Conservation (phyloP, 345 rosid genomes). For the Rhizophora apiculata region DNA sequence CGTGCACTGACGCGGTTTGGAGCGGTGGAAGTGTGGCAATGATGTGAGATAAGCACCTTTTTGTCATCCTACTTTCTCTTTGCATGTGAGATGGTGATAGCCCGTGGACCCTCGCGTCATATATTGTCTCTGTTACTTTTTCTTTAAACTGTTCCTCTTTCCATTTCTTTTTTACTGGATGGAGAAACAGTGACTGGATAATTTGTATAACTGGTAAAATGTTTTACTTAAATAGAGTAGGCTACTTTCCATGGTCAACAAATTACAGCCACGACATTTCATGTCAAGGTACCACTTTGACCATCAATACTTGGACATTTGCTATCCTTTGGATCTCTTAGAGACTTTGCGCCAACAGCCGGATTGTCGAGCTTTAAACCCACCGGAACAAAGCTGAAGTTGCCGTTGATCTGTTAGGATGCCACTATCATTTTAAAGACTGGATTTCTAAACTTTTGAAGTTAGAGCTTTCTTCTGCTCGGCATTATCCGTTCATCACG, state of each 20-base stretch:
- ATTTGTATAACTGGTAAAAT: too few species aligned
- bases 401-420: not conserved
- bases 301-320: not conserved
- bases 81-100: slow-evolving; percentile 26
- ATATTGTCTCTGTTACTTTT: not conserved
- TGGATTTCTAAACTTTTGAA: too few species aligned
- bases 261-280: too few species aligned
- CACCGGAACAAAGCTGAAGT: not conserved
- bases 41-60: slow-evolving; percentile 6
- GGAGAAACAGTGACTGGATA: too few species aligned
- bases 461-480: too few species aligned
- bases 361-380: too few species aligned
- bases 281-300: not conserved
- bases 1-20: slow-evolving; percentile 20
- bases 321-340: not conserved
- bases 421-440: not conserved
- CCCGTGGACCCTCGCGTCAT: slow-evolving; percentile 20
- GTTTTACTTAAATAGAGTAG: too few species aligned
- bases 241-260: too few species aligned
- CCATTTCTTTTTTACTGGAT: not conserved
- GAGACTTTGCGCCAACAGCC: too few species aligned
- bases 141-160: not conserved
- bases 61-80: slow-evolving; percentile 3
- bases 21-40: slow-evolving; percentile 1
- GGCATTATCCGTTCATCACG: too few species aligned